phyloP scores from a whole-genome alignment of 2,329 filamentous ascomycete species.

The Aspergillus fumigatus region DNA sequence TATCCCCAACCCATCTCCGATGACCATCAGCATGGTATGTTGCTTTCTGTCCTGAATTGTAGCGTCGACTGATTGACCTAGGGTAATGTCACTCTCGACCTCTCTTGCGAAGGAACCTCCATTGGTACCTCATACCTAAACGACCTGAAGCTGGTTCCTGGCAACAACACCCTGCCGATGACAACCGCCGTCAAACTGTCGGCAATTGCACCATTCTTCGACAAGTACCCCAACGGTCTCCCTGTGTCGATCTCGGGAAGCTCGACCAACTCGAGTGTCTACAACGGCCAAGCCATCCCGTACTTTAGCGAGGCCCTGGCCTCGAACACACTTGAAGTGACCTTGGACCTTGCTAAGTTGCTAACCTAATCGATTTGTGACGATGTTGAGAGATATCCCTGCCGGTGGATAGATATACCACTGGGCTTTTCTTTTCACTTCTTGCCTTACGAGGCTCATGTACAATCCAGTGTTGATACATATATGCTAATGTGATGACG shows the following conservation, averaged over 20 bases:
- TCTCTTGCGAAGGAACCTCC: constrained; percentile 43
- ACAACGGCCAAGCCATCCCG: constrained; percentile 46
- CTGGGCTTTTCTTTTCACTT: constrained; percentile 3
- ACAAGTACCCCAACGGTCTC: constrained; percentile 46
- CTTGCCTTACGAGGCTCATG: neutral
- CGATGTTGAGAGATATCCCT: neutral
- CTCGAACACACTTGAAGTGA: constrained; percentile 42
- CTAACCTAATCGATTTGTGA: constrained; percentile 9
- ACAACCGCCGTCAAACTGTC: constrained; percentile 45
- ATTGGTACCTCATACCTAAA: constrained; percentile 50
- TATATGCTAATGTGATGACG: neutral
- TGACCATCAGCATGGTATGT: constrained; percentile 50
- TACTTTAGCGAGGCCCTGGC: constrained; percentile 53
- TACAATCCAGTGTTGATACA: neutral
- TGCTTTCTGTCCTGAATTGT: neutral
- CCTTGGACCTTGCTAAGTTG: constrained; percentile 41
- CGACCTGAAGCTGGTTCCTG: constrained; percentile 51
- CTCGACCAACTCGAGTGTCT: constrained; percentile 45
- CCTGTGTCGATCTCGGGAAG: constrained; percentile 50
- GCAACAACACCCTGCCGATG: constrained; percentile 51
- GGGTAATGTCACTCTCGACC: constrained; percentile 54
- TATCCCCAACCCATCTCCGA: constrained; percentile 58
- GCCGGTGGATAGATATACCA: neutral
- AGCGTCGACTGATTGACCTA: constrained; percentile 11
- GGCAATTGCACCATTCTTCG: constrained; percentile 27